Evolutionary conservation across 495 filamentous ascomycete species (phyloP), one percentile per base, ranked within the genome.

Genomic region (Jackrogersella minutella): DNA sequence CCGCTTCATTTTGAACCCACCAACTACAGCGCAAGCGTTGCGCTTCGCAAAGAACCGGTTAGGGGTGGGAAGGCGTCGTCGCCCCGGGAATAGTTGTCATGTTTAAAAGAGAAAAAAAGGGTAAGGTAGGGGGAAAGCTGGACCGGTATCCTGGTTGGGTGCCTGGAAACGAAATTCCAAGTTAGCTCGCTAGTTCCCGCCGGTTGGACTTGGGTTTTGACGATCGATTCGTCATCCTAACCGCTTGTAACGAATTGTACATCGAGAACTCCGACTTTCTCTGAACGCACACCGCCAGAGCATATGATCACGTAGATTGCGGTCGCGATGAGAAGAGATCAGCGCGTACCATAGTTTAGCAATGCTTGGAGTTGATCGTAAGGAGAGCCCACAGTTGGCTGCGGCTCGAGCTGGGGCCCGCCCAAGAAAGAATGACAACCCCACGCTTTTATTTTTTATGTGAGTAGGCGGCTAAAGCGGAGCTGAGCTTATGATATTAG

Each of bases 391-490:
- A 59, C 40, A 51, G 22, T 52, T 64, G n/a, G 60, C 60, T 60
- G 51, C 60, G 54, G 60, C 60, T 64, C 11, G 50, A 60, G 60
- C 56, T 61, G 50, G 50, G 60, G 19, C 41, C 60, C 51, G 60
- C 31, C 56, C n/a, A n/a, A 69, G 36, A 39, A 40, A 56, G 50
- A 50, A 31, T 14, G 44, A 49, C 16, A 64, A 69, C 61, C 66
- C 66, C 61, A 69, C 60, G 55, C 50, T 52, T 21, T n/a, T n/a
- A n/a, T n/a, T n/a, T 22, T 51, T 60, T 53, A 26, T 43, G 47
- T 55, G 60, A 50, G 66, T 55, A 69, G 55, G 66, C 59, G 60
- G 59, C 60, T 69, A 69, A 69, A 64, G 66, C 66, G 66, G 66
- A 69, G 66, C 59, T 64, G 59, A 69, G 60, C n/a, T 22, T 60